Conservation (phyloP, 768 basidiomycete genomes). For the Clathrus columnatus region DNA sequence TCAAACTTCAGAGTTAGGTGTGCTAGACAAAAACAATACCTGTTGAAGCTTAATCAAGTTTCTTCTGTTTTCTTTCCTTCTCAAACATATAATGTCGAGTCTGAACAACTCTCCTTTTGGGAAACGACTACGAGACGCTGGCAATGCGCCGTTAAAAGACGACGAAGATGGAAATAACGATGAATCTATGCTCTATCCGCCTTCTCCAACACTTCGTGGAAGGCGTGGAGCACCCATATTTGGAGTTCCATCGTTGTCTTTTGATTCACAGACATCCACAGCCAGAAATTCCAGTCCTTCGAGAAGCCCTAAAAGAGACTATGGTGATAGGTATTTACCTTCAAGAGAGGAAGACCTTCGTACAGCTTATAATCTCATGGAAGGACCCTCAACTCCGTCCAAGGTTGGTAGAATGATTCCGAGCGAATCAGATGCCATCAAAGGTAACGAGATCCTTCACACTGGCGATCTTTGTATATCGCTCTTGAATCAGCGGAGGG, state of each 20-base stretch:
- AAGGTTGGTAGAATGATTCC: conserved; percentile 52
- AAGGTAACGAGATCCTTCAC: conserved; percentile 39
- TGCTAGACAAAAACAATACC: background rate
- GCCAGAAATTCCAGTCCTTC: conserved; percentile 33
- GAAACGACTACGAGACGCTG: conserved; percentile 61
- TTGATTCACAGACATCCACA: conserved; percentile 40
- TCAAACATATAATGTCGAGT: conserved; percentile 45
- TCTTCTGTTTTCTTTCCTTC: background rate
- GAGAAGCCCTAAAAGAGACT: conserved; percentile 31
- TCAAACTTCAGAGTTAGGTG: background rate
- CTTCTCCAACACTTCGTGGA: conserved; percentile 29
- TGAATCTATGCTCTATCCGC: background rate
- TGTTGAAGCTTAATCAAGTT: background rate
- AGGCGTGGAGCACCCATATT: conserved; percentile 50
- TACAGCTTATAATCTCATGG: conserved; percentile 53
- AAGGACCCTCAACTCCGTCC: conserved; percentile 49
- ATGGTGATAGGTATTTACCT: conserved; percentile 54
- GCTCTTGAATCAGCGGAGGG: conserved; percentile 1
- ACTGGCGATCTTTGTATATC: conserved; percentile 8
- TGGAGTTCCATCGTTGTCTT: conserved; percentile 25
- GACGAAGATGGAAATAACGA: background rate
- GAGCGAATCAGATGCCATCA: conserved; percentile 66
- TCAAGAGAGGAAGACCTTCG: conserved; percentile 52
- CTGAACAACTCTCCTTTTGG: conserved; percentile 82
- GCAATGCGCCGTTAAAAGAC: conserved; percentile 31